A percentile compares a stretch with the other conserved stretches of the same genome.
Evolutionary conservation across 202 grass and related monocot species (phyloP).

Genomic region (Musa balbisiana): DNA sequence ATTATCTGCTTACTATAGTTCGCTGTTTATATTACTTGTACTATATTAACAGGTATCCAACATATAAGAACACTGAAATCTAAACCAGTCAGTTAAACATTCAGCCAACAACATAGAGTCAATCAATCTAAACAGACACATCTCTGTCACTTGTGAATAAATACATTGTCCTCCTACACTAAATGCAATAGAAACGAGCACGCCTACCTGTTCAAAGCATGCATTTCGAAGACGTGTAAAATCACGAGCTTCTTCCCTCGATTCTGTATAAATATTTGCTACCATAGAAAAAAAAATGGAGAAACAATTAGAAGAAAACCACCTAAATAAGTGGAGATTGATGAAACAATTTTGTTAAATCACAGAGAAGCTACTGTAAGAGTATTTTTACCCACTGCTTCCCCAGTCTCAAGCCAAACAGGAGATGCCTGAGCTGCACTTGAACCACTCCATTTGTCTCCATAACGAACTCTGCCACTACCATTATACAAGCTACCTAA

Average conservation of each 20-base stretch:
- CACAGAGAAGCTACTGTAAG: slow-evolving; percentile 15
- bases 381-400: slow-evolving; percentile 73
- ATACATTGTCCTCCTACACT: neutral
- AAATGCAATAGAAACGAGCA: slow-evolving; percentile 2
- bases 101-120: neutral
- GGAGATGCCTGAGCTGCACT: slow-evolving; percentile 39
- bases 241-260: slow-evolving; percentile 93
- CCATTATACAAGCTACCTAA: slow-evolving; percentile 46
- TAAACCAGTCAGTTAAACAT: neutral
- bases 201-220: slow-evolving; percentile 86
- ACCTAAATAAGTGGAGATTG: neutral
- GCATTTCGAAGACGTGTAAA: slow-evolving; percentile 82
- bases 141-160: neutral
- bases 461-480: slow-evolving; percentile 41
- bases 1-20: neutral
- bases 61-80: neutral
- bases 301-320: neutral
- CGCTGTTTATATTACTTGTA: neutral
- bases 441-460: slow-evolving; percentile 65
- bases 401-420: slow-evolving; percentile 91
- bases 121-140: neutral
- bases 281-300: slow-evolving; percentile 20
- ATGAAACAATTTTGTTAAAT: slow-evolving; percentile 8
- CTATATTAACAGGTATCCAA: neutral
- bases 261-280: slow-evolving; percentile 82